Evolutionary conservation across 192 early-diverging fungal species (phyloP), one percentile per base, ranked within the genome.

Genomic region (Pilobolus umbonatus): DNA sequence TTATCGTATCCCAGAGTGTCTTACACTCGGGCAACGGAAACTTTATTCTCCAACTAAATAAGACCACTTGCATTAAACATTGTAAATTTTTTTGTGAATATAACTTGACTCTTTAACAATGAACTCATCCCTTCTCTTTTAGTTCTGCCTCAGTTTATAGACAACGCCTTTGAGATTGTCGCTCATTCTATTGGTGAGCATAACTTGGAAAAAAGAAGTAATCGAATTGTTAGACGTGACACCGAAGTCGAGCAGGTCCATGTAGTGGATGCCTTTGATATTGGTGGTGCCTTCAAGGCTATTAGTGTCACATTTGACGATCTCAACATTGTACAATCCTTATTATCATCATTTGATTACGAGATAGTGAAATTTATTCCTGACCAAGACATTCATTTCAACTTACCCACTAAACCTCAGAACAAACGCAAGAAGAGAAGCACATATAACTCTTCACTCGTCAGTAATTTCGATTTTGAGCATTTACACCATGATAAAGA

Each of bases 361-460:
- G 56, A 65, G 34, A 53, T 65, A 19, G 5, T 53, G 7, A 26
- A 45, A 8, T 53, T 65, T 19, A 48, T 65, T 19, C 64, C 64
- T 32, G 64, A 65, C 35, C 28, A 51, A 3, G 38, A 59, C 7
- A n/a, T 65, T 17, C 25, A 57, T n/a, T 65, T 65, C 28, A 30
- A 62, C 21, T 30, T 62, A 19, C 57, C 35, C 10, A 19, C 56
- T 15, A 51, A 59, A 8, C 56, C 56, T 34, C 24, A n/a, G 9
- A 28, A 34, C 9, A 25, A 54, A 40, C 36, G 51, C 3, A 15
- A 32, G 17, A 30, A 55, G 14, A 52, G 61, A 35, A 50, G 10
- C 17, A 32, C 21, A 24, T n/a, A 36, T 49, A 30, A 38, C 7
- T n/a, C n/a, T n/a, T n/a, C n/a, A n/a, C 26, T 11, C 19, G 5